Percentiles rank a stretch among this genome's conserved stretches.
These are phyloP conservation scores for Botrytis elliptica DNA, from an alignment of 2,329 filamentous ascomycete species.

Conservation along the genomic window DNA sequence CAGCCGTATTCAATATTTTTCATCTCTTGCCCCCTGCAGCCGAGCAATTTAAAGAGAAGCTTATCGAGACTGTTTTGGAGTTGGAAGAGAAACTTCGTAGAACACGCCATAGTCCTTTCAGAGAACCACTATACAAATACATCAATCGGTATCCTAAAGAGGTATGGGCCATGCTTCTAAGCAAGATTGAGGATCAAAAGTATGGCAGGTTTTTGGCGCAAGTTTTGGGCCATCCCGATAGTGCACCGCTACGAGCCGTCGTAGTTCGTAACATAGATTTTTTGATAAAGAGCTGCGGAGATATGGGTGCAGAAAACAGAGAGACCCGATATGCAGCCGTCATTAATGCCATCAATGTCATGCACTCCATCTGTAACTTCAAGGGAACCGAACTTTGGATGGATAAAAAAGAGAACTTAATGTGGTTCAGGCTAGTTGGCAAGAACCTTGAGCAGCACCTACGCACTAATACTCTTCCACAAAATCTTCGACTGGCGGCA, in stretches of 20 bases:
- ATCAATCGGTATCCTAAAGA: slow-evolving; percentile 91
- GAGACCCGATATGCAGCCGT: slow-evolving; percentile 68
- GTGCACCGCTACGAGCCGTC: slow-evolving; percentile 69
- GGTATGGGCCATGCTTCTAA: slow-evolving; percentile 76
- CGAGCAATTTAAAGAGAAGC: slow-evolving; percentile 82
- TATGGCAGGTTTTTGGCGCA: slow-evolving; percentile 92
- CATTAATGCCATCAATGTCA: slow-evolving; percentile 84
- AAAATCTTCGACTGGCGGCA: slow-evolving; percentile 74
- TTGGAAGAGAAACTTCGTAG: slow-evolving; percentile 81
- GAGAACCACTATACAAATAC: slow-evolving; percentile 86
- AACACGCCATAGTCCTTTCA: slow-evolving; percentile 89
- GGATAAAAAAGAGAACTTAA: slow-evolving; percentile 60
- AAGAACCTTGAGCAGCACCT: slow-evolving; percentile 77
- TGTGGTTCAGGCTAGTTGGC: slow-evolving; percentile 64
- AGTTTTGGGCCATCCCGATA: slow-evolving; percentile 73
- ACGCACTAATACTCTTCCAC: slow-evolving; percentile 65
- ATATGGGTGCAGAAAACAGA: slow-evolving; percentile 61
- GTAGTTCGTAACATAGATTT: slow-evolving; percentile 71
- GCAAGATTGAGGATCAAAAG: slow-evolving; percentile 76
- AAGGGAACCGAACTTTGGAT: slow-evolving; percentile 66
- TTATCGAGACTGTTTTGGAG: slow-evolving; percentile 87
- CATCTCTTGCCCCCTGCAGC: slow-evolving; percentile 91
- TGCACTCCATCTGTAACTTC: slow-evolving; percentile 73
- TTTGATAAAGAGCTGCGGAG: slow-evolving; percentile 66
- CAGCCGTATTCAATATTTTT: slow-evolving; percentile 94